Base-by-base conservation (phyloP, 495 filamentous ascomycete species). In the Podospora sp. region DNA sequence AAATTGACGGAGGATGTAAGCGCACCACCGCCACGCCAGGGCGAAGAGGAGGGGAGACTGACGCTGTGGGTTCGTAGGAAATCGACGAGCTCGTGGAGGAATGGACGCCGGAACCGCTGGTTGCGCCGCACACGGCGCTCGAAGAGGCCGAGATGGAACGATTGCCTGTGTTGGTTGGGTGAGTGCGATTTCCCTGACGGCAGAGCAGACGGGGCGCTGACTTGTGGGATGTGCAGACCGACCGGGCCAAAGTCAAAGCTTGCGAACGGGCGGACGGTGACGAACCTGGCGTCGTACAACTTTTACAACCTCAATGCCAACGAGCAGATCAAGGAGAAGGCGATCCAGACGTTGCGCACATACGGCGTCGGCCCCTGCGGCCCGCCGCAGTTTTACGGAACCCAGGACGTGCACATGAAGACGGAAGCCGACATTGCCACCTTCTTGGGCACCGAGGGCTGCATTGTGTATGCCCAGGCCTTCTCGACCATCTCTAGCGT, bases 301-400 rank as follows among this genome's bases (percentile, higher is more conserved):
- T 96, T 93, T 79, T 99, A 95, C 83, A 98, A 99, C 77, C 92
- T 99, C 72, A 90, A 94, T 68, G 88, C 86, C 24, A 96, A 97
- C 75, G 93, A 97, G 65, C 85, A 88, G 9, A 86, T 99, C 71
- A 97, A 96, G 75, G 93, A 97, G 62, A 93, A 96, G 75, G 95
- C 94, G 0, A 92, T 98, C 68, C 90, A 93, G 73, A 95, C 94
- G 6, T 85, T 99, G 25, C 91, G 94, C 60, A 94, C 89, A 66
- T 98, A 99, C 72, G 95, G 95, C 51, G 96, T 98, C 40, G 95
- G 95, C 22, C 93, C 95, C 60, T 99, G 95, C 78, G 93, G 94
- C 36, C 95, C 95, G 2, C 94, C 95, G 16, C 92, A 94, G 40
- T 99, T 99, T 81, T 99, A 99, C 81, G 95, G 93, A 62, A 98